These are phyloP conservation scores for Claviceps purpurea DNA, from an alignment of 2,329 filamentous ascomycete genomes.

Conservation along the genomic window DNA sequence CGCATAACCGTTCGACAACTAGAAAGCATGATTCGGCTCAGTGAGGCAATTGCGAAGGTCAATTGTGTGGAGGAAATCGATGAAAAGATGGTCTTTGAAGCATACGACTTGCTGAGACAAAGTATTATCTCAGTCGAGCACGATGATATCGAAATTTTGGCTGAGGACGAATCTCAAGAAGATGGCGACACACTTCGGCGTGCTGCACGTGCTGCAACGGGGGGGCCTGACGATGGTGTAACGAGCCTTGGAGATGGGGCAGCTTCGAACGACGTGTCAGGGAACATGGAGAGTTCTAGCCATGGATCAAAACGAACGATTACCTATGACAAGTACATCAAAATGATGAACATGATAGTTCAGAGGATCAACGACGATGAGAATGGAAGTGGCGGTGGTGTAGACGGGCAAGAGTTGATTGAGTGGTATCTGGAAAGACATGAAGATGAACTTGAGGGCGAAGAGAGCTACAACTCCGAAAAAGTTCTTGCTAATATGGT, in stretches of 20 bases:
- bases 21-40: conserved; percentile 88
- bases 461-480: conserved; percentile 72
- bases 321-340: conserved; percentile 88
- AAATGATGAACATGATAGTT: conserved; percentile 77
- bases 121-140: conserved; percentile 97
- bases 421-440: conserved; percentile 88
- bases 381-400: conserved; percentile 59
- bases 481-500: conserved; percentile 67
- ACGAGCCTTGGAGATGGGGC: conserved; percentile 24
- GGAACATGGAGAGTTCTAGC: conserved; percentile 11
- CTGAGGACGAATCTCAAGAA: conserved; percentile 44
- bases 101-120: conserved; percentile 79
- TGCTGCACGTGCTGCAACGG: conserved; percentile 26
- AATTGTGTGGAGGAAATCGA: conserved; percentile 90
- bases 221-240: conserved; percentile 29
- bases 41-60: conserved; percentile 95
- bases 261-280: conserved; percentile 21
- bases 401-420: conserved; percentile 68
- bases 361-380: conserved; percentile 77
- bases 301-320: conserved; percentile 63
- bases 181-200: conserved; percentile 32
- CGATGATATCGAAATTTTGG: conserved; percentile 90
- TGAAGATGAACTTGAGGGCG: conserved; percentile 65
- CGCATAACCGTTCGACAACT: conserved; percentile 94
- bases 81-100: conserved; percentile 76